Percentiles rank a stretch among this genome's conserved stretches.
Conservation (phyloP, 306 rosid genomes). For the Gleditsia sinensis region DNA sequence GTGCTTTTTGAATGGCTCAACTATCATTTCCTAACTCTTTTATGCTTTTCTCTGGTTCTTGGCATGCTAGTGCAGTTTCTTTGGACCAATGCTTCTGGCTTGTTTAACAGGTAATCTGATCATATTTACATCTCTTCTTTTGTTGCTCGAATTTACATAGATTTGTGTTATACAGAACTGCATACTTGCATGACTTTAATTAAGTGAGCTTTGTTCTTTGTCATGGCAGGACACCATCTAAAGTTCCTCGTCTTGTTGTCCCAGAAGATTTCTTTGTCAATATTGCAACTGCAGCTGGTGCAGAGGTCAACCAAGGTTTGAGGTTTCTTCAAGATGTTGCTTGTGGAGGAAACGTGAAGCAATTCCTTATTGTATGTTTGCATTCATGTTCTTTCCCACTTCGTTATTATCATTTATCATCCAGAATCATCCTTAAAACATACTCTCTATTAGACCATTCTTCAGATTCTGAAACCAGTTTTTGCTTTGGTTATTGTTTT, state of each 20-base stretch:
- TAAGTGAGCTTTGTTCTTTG: conserved; percentile 18
- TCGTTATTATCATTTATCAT: background rate
- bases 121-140: conserved; percentile 23
- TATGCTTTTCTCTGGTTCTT: conserved; percentile 62
- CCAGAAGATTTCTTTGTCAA: conserved; percentile 64
- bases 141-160: background rate
- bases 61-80: conserved; percentile 79
- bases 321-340: conserved; percentile 75
- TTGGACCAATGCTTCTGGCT: conserved; percentile 80
- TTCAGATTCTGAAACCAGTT: conserved; percentile 6
- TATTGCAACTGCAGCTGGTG: conserved; percentile 56
- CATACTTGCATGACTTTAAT: background rate
- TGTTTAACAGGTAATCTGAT: conserved; percentile 57
- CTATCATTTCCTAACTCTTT: conserved; percentile 69
- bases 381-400: background rate
- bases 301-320: conserved; percentile 60
- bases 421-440: background rate
- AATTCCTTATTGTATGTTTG: conserved; percentile 61
- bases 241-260: conserved; percentile 67
- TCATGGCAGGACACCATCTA: conserved; percentile 52
- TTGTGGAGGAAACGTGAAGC: conserved; percentile 77
- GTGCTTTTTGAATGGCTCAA: conserved; percentile 90
- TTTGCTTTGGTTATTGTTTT: background rate
- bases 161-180: conserved; percentile 14
- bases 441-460: background rate